phyloP scores from a whole-genome alignment of 2,329 filamentous ascomycete genomes.

The Chalaropsis thielavioides region DNA sequence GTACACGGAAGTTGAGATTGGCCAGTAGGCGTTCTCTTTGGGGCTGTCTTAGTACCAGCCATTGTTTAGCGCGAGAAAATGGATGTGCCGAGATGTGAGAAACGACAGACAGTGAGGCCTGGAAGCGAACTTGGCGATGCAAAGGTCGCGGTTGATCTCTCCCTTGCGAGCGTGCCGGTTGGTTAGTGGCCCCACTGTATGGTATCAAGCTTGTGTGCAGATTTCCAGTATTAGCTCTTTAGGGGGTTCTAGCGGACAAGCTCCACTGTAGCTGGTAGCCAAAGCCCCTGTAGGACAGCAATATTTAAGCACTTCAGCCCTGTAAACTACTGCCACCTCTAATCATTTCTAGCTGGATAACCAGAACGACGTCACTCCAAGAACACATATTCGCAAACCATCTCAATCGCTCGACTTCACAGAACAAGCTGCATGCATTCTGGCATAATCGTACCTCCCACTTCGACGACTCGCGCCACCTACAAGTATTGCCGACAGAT shows the following conservation, averaged over 20 bases:
- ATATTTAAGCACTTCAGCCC: neutral
- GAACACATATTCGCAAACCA: neutral
- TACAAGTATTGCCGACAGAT: neutral
- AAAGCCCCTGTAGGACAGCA: neutral
- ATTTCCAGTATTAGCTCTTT: neutral
- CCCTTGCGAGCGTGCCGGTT: neutral
- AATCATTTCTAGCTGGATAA: neutral
- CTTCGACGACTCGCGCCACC: neutral
- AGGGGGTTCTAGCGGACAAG: neutral
- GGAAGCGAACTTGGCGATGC: neutral
- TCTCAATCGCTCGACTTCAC: neutral
- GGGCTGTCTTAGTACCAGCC: slow-evolving; percentile 5
- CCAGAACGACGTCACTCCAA: neutral
- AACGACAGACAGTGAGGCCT: too few species aligned
- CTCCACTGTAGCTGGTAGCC: neutral
- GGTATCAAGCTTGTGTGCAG: neutral
- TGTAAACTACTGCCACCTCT: neutral
- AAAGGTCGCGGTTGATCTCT: neutral
- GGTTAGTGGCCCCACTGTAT: neutral
- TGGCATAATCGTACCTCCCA: neutral
- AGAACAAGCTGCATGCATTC: neutral
- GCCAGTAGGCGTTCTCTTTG: slow-evolving; percentile 60
- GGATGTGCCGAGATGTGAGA: neutral
- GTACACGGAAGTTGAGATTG: slow-evolving; percentile 72
- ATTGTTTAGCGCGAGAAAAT: neutral